Base-by-base conservation (phyloP, 495 filamentous ascomycete genomes). In the Ramalina peruviana region DNA sequence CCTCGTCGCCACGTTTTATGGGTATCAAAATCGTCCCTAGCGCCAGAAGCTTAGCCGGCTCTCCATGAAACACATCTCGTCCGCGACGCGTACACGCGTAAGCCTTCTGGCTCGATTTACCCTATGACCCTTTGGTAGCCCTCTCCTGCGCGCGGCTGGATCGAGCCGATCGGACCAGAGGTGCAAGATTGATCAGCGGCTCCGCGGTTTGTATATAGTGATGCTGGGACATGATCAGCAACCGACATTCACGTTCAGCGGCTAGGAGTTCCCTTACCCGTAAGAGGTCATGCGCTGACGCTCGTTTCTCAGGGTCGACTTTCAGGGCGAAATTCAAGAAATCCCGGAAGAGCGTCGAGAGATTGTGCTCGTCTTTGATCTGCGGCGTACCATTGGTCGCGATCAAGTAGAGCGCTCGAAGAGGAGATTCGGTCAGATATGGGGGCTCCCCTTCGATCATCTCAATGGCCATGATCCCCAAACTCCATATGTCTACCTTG, bases 391-490 rank as follows among this genome's bases (percentile, higher is more conserved):
- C 92, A 60, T 95, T 95, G 19, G 93, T 97, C 41, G 92, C 93
- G 65, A 98, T 98, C 55, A 98, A 66, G 70, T 90, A 98, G 25
- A 98, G 74, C 4, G 92, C 92, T 39, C 92, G 79, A 40, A 98
- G 79, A 9, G 92, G 92, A 20, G 85, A 90, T 65, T 98, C 92
- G 19, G 88, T 98, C 48, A 98, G 70, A 62, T 98, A 98, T 15
- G 92, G 92, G 15, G 92, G 92, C 59, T 98, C 92, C 55, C 92
- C 93, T 67, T 98, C 92, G 53, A 98, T 95, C 92, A 98, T 98
- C 65, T 98, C 92, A 57, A 98, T 98, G n/a, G 92, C 88, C 92
- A 98, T 98, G 65, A 98, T 98, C 49, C 92, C 92, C 44, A 98
- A 67, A 60, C 85, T 92, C 92, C 92, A 98, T 57, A 98, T 97